A percentile compares a stretch with the other conserved stretches of the same genome.
phyloP scores from a whole-genome alignment of 768 basidiomycete genomes.

The Amanita phalloides region DNA sequence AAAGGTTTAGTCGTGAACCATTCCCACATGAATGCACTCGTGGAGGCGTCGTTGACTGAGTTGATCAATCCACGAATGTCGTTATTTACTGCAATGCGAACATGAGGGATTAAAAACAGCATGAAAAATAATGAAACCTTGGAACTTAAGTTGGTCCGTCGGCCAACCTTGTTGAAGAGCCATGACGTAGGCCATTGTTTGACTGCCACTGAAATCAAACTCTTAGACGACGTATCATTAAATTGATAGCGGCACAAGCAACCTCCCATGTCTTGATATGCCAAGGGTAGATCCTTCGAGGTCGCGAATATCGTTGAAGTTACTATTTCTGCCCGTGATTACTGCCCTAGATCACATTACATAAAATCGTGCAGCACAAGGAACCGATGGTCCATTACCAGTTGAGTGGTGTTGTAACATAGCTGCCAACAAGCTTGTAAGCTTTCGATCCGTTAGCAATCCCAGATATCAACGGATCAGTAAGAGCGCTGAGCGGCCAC shows the following conservation, averaged over 20 bases:
- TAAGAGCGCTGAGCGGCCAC: conserved; percentile 48
- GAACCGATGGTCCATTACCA: conserved; percentile 36
- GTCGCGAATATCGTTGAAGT: conserved; percentile 61
- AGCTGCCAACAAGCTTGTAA: conserved; percentile 90
- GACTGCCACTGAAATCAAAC: conserved; percentile 49
- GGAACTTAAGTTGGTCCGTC: conserved; percentile 51
- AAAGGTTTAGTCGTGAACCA: conserved; percentile 78
- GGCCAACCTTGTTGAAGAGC: conserved; percentile 80
- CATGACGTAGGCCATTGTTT: conserved; percentile 96
- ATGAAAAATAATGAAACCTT: conserved; percentile 31
- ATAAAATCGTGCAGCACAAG: not conserved
- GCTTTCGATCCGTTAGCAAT: conserved; percentile 82
- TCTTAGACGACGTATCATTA: not conserved
- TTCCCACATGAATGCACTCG: conserved; percentile 93
- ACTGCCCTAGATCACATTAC: conserved; percentile 59
- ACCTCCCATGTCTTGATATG: conserved; percentile 82
- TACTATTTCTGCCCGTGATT: conserved; percentile 71
- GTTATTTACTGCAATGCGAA: conserved; percentile 48
- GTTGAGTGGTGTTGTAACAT: conserved; percentile 80
- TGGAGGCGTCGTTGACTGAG: conserved; percentile 82
- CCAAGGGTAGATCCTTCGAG: conserved; percentile 77
- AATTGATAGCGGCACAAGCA: not conserved
- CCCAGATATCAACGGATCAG: conserved; percentile 85
- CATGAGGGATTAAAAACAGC: not conserved
- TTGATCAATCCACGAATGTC: conserved; percentile 73